Conservation (phyloP, 352 stramenopile species). For the Pythium brassicae region DNA sequence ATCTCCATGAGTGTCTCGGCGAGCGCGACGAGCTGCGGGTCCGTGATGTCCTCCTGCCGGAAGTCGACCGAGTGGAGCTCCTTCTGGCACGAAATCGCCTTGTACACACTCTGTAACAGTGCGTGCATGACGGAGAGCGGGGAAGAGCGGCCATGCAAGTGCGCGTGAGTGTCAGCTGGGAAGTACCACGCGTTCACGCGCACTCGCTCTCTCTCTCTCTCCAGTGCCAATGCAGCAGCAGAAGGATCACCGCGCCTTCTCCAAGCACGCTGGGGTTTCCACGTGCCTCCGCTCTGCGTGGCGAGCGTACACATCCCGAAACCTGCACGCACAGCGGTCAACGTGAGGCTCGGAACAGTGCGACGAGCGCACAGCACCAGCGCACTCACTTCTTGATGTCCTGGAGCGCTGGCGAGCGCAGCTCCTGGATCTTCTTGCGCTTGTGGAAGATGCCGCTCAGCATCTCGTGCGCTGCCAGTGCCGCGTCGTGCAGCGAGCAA, state of each 20-base stretch:
- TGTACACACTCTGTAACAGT: constrained; percentile 71
- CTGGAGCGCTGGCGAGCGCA: constrained; percentile 67
- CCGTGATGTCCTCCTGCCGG: constrained; percentile 73
- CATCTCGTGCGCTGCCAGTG: constrained; percentile 24
- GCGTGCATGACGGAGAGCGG: neutral
- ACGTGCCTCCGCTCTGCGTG: constrained; percentile 55
- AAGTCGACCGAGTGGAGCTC: constrained; percentile 73
- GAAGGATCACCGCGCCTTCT: constrained; percentile 30
- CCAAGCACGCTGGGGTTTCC: constrained; percentile 63
- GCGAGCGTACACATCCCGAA: constrained; percentile 64
- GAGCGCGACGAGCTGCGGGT: constrained; percentile 74
- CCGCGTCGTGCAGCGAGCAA: no score
- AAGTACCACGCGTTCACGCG: neutral
- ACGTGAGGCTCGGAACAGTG: neutral
- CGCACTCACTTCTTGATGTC: constrained; percentile 63
- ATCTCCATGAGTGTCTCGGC: constrained; percentile 72
- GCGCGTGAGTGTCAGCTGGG: neutral
- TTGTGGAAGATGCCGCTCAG: constrained; percentile 76
- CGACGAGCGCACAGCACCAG: neutral
- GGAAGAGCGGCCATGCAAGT: no score
- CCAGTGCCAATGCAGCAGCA: neutral
- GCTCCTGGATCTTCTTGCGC: constrained; percentile 73
- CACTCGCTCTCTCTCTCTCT: neutral
- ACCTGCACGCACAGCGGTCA: constrained; percentile 22
- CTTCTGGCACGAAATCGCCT: constrained; percentile 80